Evolutionary conservation across 2,329 filamentous ascomycete species (phyloP).

Genomic region (Mollisiaceae sp.): DNA sequence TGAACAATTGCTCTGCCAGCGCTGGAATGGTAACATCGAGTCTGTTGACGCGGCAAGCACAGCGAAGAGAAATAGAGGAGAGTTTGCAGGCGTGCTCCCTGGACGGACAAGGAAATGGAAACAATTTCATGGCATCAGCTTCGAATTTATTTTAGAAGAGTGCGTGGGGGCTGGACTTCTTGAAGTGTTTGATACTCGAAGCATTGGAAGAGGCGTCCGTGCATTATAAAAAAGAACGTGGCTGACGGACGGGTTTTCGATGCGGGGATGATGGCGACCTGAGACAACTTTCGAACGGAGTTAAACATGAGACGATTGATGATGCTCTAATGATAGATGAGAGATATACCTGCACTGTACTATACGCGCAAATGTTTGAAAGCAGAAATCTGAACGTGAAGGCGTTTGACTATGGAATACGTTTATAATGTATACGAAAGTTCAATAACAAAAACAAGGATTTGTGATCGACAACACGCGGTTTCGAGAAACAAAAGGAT

Average conservation of each 20-base stretch:
- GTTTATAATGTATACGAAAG: too few relatives aligned
- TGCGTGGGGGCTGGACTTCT: slow-evolving; percentile 72
- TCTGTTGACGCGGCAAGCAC: slow-evolving; percentile 50
- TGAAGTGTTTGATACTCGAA: slow-evolving; percentile 76
- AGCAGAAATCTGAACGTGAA: background rate
- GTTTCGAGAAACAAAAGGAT: background rate
- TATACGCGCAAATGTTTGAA: background rate
- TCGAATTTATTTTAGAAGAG: slow-evolving; percentile 74
- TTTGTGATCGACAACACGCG: background rate
- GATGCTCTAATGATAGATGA: background rate
- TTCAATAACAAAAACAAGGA: background rate
- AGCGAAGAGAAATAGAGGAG: slow-evolving; percentile 58
- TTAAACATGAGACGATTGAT: slow-evolving; percentile 5
- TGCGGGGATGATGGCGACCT: background rate
- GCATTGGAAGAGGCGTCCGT: slow-evolving; percentile 71
- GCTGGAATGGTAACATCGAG: slow-evolving; percentile 72
- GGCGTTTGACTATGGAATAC: background rate
- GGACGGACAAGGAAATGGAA: slow-evolving; percentile 73
- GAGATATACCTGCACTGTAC: too few relatives aligned
- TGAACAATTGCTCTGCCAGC: slow-evolving; percentile 64
- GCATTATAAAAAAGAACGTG: slow-evolving; percentile 33
- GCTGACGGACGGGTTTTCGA: slow-evolving; percentile 7
- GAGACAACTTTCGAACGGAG: background rate
- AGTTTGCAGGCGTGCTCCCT: slow-evolving; percentile 61
- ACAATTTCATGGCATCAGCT: slow-evolving; percentile 70